phyloP scores from a whole-genome alignment of 345 rosid genomes.

The Brassica rapa region DNA sequence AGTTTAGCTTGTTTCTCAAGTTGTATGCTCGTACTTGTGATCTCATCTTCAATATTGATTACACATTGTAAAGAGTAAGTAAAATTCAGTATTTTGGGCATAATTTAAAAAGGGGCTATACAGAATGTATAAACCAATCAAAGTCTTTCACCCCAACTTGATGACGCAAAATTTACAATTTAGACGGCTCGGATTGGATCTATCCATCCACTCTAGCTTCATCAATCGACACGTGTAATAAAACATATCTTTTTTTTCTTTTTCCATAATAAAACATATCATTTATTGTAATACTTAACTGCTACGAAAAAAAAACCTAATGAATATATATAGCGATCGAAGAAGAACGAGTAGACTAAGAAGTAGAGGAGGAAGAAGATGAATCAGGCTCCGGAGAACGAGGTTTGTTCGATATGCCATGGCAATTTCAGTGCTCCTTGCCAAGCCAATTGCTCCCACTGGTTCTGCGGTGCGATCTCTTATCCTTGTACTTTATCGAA shows the following conservation, averaged over 20 bases:
- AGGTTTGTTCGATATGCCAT: conserved; percentile 77
- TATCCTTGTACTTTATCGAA: neutral
- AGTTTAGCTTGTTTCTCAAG: neutral
- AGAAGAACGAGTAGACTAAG: neutral
- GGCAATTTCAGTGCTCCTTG: conserved; percentile 67
- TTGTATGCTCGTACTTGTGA: neutral
- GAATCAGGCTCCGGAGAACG: conserved; percentile 71
- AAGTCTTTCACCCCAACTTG: neutral
- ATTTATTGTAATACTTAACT: conserved; percentile 5
- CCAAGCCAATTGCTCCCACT: conserved; percentile 94
- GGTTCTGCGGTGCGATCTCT: conserved; percentile 75
- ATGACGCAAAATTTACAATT: neutral
- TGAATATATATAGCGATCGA: neutral
- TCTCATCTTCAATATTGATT: neutral
- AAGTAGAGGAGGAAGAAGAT: conserved; percentile 24
- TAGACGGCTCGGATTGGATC: conserved; percentile 14
- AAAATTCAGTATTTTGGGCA: neutral
- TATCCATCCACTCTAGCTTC: neutral
- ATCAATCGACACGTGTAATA: neutral
- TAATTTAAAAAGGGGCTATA: neutral
- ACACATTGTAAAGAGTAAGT: neutral
- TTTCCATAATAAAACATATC: neutral
- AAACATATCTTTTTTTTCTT: neutral
- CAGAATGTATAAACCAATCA: neutral
- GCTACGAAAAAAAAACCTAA: conserved; percentile 15